Evolutionary conservation across 345 rosid species (phyloP).

Genomic region (Sonneratia caseolaris): DNA sequence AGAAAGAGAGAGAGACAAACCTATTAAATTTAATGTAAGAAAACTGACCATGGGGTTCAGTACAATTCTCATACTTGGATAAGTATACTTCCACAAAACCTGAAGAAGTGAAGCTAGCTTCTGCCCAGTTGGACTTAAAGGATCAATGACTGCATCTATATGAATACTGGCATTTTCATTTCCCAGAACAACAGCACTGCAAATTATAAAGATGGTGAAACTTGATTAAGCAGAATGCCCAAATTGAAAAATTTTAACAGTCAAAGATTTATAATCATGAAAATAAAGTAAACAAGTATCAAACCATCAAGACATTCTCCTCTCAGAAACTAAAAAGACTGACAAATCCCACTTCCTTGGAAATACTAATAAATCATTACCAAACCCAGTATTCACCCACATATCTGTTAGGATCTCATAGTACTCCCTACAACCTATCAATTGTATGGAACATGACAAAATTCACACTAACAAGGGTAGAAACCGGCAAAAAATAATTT

Average conservation of each 20-base stretch:
- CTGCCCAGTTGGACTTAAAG: slow-evolving; percentile 87
- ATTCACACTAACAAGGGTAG: no score
- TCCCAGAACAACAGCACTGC: slow-evolving; percentile 74
- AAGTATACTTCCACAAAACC: slow-evolving; percentile 56
- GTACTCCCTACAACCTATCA: not conserved
- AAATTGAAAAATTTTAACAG: not conserved
- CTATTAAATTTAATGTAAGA: not conserved
- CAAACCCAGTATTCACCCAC: not conserved
- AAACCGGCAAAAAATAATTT: not conserved
- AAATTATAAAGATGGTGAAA: slow-evolving; percentile 9
- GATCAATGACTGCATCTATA: slow-evolving; percentile 93
- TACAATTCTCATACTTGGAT: slow-evolving; percentile 88
- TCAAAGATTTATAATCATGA: not conserved
- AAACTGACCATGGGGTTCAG: slow-evolving; percentile 92
- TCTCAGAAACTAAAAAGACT: not conserved
- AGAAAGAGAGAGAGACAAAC: not conserved
- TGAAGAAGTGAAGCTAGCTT: slow-evolving; percentile 80
- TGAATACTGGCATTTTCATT: slow-evolving; percentile 74
- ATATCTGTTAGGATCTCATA: not conserved
- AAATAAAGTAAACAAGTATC: not conserved
- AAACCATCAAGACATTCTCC: not conserved
- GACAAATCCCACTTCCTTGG: not conserved
- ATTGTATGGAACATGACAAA: not conserved
- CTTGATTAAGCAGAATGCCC: not conserved
- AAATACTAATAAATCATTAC: not conserved